Conservation (phyloP, 2,329 filamentous ascomycete species). For the Gaeumannomyces tritici region DNA sequence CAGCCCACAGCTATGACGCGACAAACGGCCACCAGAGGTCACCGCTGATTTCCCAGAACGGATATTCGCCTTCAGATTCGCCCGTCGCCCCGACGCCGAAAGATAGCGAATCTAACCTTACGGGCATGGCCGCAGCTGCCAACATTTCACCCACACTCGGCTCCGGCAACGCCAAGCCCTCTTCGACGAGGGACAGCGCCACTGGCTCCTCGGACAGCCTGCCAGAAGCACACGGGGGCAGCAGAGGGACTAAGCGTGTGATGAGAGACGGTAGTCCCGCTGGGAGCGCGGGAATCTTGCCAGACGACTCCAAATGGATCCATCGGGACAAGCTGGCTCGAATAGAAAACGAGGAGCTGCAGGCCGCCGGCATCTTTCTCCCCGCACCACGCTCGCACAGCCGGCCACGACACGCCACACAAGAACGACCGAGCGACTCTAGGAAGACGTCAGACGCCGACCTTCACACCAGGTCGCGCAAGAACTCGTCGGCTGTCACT, state of each 20-base stretch:
- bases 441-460: constrained; percentile 16
- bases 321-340: constrained; percentile 74
- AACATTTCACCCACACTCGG: constrained; percentile 10
- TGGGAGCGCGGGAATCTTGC: background rate
- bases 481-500: constrained; percentile 30
- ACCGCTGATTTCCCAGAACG: constrained; percentile 7
- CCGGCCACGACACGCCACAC: constrained; percentile 15
- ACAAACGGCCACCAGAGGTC: constrained; percentile 9
- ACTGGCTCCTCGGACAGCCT: constrained; percentile 33
- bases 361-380: constrained; percentile 63
- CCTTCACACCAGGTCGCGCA: constrained; percentile 25
- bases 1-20: constrained; percentile 4
- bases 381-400: constrained; percentile 41
- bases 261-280: background rate
- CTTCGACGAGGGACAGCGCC: constrained; percentile 26
- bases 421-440: background rate
- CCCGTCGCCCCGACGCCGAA: background rate
- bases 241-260: background rate
- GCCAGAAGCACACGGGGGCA: constrained; percentile 28
- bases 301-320: constrained; percentile 67
- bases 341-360: constrained; percentile 73
- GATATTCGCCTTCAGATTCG: constrained; percentile 5
- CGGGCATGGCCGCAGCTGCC: constrained; percentile 6
- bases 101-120: background rate
- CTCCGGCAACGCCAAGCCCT: constrained; percentile 22